phyloP scores from a whole-genome alignment of 192 early-diverging fungal genomes.

The Coemansia sp. region DNA sequence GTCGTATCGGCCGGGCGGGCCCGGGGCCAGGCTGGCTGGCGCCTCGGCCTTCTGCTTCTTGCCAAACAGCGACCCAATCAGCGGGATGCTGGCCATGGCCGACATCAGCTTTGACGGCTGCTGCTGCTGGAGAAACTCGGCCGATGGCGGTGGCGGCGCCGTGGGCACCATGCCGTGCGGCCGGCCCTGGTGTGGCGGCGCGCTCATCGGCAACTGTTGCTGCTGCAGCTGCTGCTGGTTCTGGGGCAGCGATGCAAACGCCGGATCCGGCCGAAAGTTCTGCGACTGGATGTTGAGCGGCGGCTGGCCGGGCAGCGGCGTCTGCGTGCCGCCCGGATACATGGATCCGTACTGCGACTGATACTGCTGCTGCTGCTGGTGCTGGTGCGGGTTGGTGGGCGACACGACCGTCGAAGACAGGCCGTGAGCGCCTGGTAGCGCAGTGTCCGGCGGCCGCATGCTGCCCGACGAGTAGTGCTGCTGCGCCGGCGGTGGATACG shows the following conservation, averaged over 20 bases:
- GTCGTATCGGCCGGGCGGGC: constrained; percentile 10
- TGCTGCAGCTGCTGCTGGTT: constrained; percentile 8
- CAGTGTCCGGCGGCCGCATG: background rate
- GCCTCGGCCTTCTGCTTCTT: constrained; percentile 15
- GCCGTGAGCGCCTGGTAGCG: background rate
- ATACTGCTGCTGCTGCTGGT: background rate
- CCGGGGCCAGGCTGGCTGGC: background rate
- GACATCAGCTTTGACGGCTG: constrained; percentile 33
- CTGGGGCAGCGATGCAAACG: constrained; percentile 18
- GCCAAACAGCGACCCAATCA: constrained; percentile 36
- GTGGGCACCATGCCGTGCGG: constrained; percentile 2
- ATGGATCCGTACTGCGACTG: constrained; percentile 5
- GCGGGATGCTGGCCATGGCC: constrained; percentile 34
- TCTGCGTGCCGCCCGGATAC: constrained; percentile 10
- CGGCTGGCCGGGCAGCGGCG: constrained; percentile 38
- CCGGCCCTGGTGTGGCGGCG: constrained; percentile 5
- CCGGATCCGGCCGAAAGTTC: constrained; percentile 7
- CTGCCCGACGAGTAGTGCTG: constrained; percentile 18
- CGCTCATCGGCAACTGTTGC: constrained; percentile 8
- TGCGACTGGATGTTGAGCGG: constrained; percentile 4
- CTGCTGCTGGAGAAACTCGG: background rate
- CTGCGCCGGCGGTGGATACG: constrained; percentile 9
- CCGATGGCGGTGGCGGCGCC: background rate
- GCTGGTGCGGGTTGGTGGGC: background rate
- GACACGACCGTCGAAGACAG: background rate